Base-by-base conservation (phyloP, 805 yeast genomes). In the Jamesozyma lodderae region DNA sequence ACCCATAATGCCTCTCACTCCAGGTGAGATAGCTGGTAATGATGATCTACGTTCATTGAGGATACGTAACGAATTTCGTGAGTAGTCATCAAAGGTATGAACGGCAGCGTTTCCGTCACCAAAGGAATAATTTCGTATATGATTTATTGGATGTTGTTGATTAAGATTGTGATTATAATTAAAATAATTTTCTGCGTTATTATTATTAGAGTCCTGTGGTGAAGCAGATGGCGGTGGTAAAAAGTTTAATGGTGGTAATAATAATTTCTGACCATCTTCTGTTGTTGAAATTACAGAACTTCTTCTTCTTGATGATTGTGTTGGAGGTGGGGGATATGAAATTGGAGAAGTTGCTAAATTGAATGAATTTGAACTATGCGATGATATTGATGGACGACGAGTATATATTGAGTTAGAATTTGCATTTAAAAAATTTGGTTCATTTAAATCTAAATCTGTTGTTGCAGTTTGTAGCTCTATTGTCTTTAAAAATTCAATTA, bases 161-260 rank as follows among this genome's bases (percentile, higher is more conserved):
- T 33, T 21, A 21, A 25, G 7, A 32, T 15, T 4, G 14, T 15
- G 17, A 13, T 32, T 7, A 17, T 23, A 18, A 23, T 33, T 23
- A 29, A 21, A 10, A 23, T 23, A 6, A 29, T 23, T 17, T 23
- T 23, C n/a, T n/a, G n/a, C n/a, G n/a, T n/a, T n/a, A n/a, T n/a
- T n/a, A n/a, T 21, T 30, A 6, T 18, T 24, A 4, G 23, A 20
- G 16, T 22, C 9, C 10, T 28, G 26, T 6, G 23, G 16, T 10
- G 30, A 14, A n/a, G 21, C 5, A 9, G 26, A n/a, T 20, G 17
- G 37, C 14, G 32, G 32, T 23, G 45, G 40, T n/a, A 39, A 41
- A 24, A 43, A 41, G 28, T 41, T 40, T 15, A 43, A 35, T 13
- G 47, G 47, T 20, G 47, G 47, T 18, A 43, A 24, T 31, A 43